A percentile compares a stretch with the other conserved stretches of the same genome.
Evolutionary conservation across 176 grass and related monocot species (phyloP).

Genomic region (Saccharum officinarum): DNA sequence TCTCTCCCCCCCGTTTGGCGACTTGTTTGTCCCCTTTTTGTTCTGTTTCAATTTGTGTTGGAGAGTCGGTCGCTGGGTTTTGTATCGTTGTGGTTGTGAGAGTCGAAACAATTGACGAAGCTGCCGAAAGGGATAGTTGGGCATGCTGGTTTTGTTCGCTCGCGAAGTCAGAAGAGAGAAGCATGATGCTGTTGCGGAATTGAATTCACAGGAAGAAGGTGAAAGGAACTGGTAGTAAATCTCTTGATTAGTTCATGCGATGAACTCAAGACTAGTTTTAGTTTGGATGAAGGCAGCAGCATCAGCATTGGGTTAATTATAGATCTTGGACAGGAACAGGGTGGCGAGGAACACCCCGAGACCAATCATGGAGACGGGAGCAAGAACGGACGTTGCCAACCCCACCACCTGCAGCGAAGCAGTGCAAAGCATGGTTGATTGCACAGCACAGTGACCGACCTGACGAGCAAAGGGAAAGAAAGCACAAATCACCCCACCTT

Average conservation of each 20-base stretch:
- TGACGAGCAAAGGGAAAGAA: not conserved
- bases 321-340: not conserved
- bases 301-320: not conserved
- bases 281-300: not conserved
- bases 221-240: too few species aligned
- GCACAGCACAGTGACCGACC: too few species aligned
- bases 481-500: not conserved
- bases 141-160: not conserved
- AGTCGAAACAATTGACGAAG: too few species aligned
- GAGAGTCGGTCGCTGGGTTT: not conserved
- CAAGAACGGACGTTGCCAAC: not conserved
- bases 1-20: not conserved
- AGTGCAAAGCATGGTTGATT: not conserved
- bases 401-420: constrained; percentile 38
- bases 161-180: not conserved
- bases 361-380: constrained; percentile 23
- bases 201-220: constrained; percentile 20
- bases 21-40: too few species aligned
- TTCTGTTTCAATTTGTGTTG: not conserved
- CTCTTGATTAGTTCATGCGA: not conserved
- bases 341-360: not conserved
- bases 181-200: too few species aligned
- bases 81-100: not conserved
- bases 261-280: too few species aligned
- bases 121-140: not conserved